Percentiles rank a stretch among this genome's conserved stretches.
These are phyloP conservation scores for Cercophora sp. DNA, from an alignment of 495 filamentous ascomycete genomes.

Conservation along the genomic window DNA sequence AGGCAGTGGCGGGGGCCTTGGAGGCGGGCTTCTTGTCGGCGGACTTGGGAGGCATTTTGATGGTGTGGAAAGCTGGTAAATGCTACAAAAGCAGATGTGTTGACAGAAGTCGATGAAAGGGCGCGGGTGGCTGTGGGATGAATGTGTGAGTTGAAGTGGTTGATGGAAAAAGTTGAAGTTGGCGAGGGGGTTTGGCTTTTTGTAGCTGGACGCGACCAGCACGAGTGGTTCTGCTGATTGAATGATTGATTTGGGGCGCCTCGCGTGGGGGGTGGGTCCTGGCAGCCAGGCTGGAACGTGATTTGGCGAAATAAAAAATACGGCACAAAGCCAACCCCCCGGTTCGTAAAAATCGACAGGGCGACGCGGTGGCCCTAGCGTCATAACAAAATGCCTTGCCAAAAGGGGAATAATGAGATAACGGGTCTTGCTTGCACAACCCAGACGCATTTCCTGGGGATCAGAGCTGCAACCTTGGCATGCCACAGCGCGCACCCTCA, in stretches of 20 bases:
- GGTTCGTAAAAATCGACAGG: slow-evolving; percentile 13
- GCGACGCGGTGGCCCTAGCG: slow-evolving; percentile 32
- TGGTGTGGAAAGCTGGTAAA: slow-evolving; percentile 26
- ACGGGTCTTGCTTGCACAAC: background rate
- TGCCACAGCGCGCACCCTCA: too few species aligned
- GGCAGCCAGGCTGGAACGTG: slow-evolving; percentile 18
- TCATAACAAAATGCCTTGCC: slow-evolving; percentile 32
- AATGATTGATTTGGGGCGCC: slow-evolving; percentile 41
- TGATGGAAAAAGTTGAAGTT: slow-evolving; percentile 41
- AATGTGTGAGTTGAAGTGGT: slow-evolving; percentile 40
- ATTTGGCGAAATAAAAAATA: slow-evolving; percentile 36
- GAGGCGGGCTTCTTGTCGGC: slow-evolving; percentile 97
- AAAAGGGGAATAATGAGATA: slow-evolving; percentile 17
- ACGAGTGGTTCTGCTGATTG: slow-evolving; percentile 39
- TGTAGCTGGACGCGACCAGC: slow-evolving; percentile 48
- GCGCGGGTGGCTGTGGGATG: slow-evolving; percentile 26
- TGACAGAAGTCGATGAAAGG: slow-evolving; percentile 36
- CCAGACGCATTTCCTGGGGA: too few species aligned
- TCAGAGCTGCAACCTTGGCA: background rate
- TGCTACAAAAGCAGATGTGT: slow-evolving; percentile 28
- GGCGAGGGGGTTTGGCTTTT: slow-evolving; percentile 46
- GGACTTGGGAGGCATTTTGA: slow-evolving; percentile 92
- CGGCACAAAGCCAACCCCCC: slow-evolving; percentile 14
- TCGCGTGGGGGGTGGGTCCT: slow-evolving; percentile 23
- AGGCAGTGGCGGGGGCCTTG: slow-evolving; percentile 86